Conservation (phyloP, 257 asterid genomes). For the Gentiana dahurica region DNA sequence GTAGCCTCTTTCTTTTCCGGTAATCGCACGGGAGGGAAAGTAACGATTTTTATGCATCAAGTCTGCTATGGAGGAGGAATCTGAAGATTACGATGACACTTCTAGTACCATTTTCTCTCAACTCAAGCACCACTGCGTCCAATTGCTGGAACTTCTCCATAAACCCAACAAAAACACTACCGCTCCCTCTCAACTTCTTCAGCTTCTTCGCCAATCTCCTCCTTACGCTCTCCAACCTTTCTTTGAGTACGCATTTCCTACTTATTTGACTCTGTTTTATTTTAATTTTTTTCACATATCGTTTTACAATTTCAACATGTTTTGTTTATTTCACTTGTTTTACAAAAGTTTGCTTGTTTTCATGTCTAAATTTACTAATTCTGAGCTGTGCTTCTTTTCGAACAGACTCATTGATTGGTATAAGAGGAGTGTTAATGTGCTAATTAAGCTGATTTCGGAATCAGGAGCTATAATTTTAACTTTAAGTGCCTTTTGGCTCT, state of each 20-base stretch:
- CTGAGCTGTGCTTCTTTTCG: too few relatives aligned
- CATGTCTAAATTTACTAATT: too few relatives aligned
- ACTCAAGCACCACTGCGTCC: slow-evolving; percentile 48
- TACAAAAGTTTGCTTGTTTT: too few relatives aligned
- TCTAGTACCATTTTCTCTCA: slow-evolving; percentile 30
- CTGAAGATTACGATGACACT: neutral
- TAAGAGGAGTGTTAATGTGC: too few relatives aligned
- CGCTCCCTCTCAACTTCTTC: slow-evolving; percentile 41
- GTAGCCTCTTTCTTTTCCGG: too few relatives aligned
- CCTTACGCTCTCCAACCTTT: slow-evolving; percentile 49
- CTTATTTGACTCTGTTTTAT: neutral
- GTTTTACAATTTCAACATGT: slow-evolving; percentile 1
- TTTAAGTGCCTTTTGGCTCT: too few relatives aligned
- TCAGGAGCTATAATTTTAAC: too few relatives aligned
- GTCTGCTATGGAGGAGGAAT: neutral
- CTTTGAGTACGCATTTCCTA: slow-evolving; percentile 43
- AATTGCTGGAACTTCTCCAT: slow-evolving; percentile 51
- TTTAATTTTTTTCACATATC: neutral
- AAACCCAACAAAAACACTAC: slow-evolving; percentile 36
- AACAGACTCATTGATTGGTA: too few relatives aligned
- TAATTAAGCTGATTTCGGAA: too few relatives aligned
- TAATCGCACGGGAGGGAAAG: too few relatives aligned
- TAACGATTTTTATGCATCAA: too few relatives aligned
- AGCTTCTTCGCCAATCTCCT: slow-evolving; percentile 45
- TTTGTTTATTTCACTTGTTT: too few relatives aligned